Percentiles rank a stretch among this genome's conserved stretches.
phyloP scores from a whole-genome alignment of 1,139 yeast species.

The Magnusiomyces magnusii region DNA sequence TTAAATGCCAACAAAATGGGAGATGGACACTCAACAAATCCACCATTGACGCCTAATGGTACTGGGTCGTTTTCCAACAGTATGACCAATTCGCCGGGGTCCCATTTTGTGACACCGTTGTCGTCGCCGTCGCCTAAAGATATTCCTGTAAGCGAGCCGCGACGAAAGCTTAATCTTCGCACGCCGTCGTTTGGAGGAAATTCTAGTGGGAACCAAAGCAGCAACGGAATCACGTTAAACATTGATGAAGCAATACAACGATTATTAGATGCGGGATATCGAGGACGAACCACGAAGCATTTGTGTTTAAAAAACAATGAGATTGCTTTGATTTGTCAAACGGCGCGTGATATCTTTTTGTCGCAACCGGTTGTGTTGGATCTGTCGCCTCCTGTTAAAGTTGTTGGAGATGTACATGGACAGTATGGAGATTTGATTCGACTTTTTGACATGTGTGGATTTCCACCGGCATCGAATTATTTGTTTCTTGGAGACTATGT shows the following conservation, averaged over 20 bases:
- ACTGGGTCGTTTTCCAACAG: neutral
- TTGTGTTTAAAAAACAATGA: constrained; percentile 85
- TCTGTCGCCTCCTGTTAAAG: constrained; percentile 90
- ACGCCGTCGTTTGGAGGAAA: neutral
- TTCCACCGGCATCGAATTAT: constrained; percentile 91
- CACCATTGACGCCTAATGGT: constrained; percentile 3
- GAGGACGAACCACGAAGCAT: constrained; percentile 84
- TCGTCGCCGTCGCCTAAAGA: constrained; percentile 10
- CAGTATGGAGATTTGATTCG: constrained; percentile 89
- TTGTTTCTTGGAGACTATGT: constrained; percentile 93
- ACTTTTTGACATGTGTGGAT: constrained; percentile 91
- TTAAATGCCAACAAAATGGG: neutral
- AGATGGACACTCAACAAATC: neutral
- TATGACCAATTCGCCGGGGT: constrained; percentile 1
- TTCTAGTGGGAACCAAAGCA: neutral
- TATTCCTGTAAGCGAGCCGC: neutral
- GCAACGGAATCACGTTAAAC: constrained; percentile 41
- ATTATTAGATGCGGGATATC: constrained; percentile 88
- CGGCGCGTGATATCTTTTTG: constrained; percentile 79
- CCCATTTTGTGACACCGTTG: constrained; percentile 9
- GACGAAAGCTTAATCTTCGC: neutral
- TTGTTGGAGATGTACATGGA: constrained; percentile 97
- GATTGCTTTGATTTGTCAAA: constrained; percentile 75
- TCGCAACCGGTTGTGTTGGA: constrained; percentile 86
- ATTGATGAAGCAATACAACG: constrained; percentile 86